Evolutionary conservation across 2,329 filamentous ascomycete species (phyloP), one percentile per base, ranked within the genome.

Genomic region (Biscogniauxia marginata): DNA sequence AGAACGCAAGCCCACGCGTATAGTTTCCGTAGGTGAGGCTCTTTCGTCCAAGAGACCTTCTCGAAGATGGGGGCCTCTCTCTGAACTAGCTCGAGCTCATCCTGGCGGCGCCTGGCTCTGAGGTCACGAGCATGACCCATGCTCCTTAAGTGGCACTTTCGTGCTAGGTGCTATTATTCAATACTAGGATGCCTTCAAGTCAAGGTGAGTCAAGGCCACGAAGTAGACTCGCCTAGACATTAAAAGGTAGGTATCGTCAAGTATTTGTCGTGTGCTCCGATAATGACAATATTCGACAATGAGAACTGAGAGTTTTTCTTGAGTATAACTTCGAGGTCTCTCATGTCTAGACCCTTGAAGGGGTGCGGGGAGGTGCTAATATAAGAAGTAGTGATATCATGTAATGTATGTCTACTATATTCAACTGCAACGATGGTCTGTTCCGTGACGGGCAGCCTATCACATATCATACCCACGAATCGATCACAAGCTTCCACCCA

Each of bases 21-120:
- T 9, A 85, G 77, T 66, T 76, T 80, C 52, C 83, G 75, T 53
- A 86, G 71, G 65, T 83, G 79, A 39, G 81, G 81, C 60, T 85
- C 80, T 63, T 72, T 76, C 59, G 75, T 79, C 84, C 84, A 86
- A 53, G 71, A 77, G 20, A 85, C 82, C 55, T 75, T 74, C 63
- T 83, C 78, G 63, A 85, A 83, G 25, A 74, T 71, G 21, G 81
- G 81, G 7, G 74, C 74, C 57, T 79, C 77, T 50, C 71, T 72
- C 50, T 75, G 73, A 25, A 77, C 75, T 44, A 75, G 49, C 52
- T 76, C 70, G 46, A 73, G 59, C 47, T 74, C 70, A 18, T 68
- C 67, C 58, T 65, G 56, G 54, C 62, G 58, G 21, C 57, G 56
- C 46, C 58, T 60, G 46, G 46, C 21, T 7, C 46, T 24, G 46